Base-by-base conservation (phyloP, 2,329 filamentous ascomycete species). In the Aspergillus costaricaensis region DNA sequence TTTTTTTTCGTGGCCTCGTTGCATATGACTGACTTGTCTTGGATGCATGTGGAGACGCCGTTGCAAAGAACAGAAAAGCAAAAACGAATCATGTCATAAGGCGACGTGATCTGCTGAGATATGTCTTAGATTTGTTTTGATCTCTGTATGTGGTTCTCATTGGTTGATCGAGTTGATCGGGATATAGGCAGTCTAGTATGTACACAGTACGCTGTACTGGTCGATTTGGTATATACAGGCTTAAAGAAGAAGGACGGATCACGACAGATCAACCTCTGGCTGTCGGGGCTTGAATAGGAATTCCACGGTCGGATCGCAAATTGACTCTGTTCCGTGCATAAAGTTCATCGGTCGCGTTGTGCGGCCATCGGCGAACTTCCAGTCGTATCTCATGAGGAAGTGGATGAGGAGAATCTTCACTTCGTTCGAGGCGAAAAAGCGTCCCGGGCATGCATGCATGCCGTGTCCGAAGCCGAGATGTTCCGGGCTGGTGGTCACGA, bases 391-490 rank as follows among this genome's bases (percentile, higher is more conserved):
- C 38, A 81, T 68, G 1, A 85, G 65, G 19, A 86, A 67, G 56
- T 84, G 78, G 1, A 81, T 76, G 36, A 85, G 66, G 14, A 85
- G 74, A 68, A 86, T 82, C 68, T 86, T 86, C 14, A 85, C 72
- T 68, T 85, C 83, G 59, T 84, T 79, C 0, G 82, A 79, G 0
- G 83, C 83, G 60, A 86, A 85, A 74, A 86, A 86, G 0, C 84
- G 77, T 0, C 84, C 84, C 0, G 83, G 81, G 50, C 84, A 76
- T 14, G 74, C 70, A 44, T 74, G 69, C 27, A 67, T 48, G 7
- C 77, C 76, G 54, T 76, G 72, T 0, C 77, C 77, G 55, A 79
- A 80, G 7, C 63, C 68, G 6, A 75, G 67, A 23, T 72, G 67
- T 4, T 72, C 67, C 5, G 59, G 49, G 21, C 67, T 71, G 1